phyloP scores from a whole-genome alignment of 495 filamentous ascomycete genomes.

The Talaromyces stipitatus region DNA sequence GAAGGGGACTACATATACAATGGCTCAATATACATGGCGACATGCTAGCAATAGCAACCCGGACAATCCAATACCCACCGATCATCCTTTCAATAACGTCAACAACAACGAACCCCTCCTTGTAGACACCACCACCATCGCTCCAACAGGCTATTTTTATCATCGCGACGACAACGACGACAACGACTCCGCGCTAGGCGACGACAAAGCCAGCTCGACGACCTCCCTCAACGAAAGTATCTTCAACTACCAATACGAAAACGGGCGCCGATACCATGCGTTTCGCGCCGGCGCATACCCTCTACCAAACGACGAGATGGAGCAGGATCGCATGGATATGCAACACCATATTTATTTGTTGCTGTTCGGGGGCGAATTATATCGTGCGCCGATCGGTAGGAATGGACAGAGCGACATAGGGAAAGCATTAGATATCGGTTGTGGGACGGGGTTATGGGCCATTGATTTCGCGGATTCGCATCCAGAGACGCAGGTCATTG shows the following conservation, averaged over 20 bases:
- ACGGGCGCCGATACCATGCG: slow-evolving; percentile 56
- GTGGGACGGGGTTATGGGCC: slow-evolving; percentile 61
- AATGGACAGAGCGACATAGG: too few relatives aligned
- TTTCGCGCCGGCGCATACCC: slow-evolving; percentile 53
- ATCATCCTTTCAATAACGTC: neutral
- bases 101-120: neutral
- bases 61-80: neutral
- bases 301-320: slow-evolving; percentile 54
- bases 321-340: slow-evolving; percentile 60
- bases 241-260: slow-evolving; percentile 39
- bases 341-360: slow-evolving; percentile 44
- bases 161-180: neutral
- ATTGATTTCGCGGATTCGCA: slow-evolving; percentile 48
- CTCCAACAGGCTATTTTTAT: neutral
- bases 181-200: slow-evolving; percentile 6
- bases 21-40: neutral
- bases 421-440: slow-evolving; percentile 56
- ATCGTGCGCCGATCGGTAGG: slow-evolving; percentile 57
- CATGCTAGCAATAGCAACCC: neutral
- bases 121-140: neutral
- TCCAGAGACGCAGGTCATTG: slow-evolving; percentile 42
- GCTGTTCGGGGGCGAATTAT: slow-evolving; percentile 39
- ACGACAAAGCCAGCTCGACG: slow-evolving; percentile 4
- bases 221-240: slow-evolving; percentile 16
- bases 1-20: neutral